Evolutionary conservation across 768 basidiomycete species (phyloP), one percentile per base, ranked within the genome.

Genomic region (Coprinopsis sp.): DNA sequence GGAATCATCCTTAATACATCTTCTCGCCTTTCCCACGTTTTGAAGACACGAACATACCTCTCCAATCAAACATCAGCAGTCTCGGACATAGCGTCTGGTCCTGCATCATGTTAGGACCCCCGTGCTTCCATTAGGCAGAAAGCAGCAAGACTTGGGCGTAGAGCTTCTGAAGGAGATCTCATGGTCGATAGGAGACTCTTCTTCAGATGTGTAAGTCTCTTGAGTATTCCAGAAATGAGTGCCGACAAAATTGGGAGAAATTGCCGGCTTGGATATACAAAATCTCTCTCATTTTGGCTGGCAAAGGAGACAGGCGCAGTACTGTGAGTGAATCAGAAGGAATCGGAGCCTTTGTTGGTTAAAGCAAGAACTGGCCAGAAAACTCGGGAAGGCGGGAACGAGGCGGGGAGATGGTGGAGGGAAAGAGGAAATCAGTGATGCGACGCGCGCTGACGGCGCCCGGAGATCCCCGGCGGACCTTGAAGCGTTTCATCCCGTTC

Each of bases 201-300:
- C 67, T 50, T 76, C 75, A 0, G 70, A 67, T 53, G 83, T 74
- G 60, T 89, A 89, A 51, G 64, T 73, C 60, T 87, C 82, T 61
- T 89, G 87, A 1, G 84, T 76, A 56, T 89, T 89, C 86, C 86
- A 91, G 54, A 87, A 89, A 56, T 90, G 87, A 0, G 85, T 78
- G 37, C 85, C 86, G 16, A 75, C 63, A 57, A 81, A 80, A 57
- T 90, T 89, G 16, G n/a, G 87, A 73, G 34, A 77, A 56, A 27
- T 69, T 60, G 46, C 87, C 87, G 0, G 84, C 84, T 62, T 90
- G 87, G 41, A 91, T 68, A 60, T 91, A 82, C 48, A 91, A 63
- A 51, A 89, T 87, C 58, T 91, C 87, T 57, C 75, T 80, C 87
- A 89, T 89, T 47, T 12, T 39, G 30, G 42, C 27, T 31, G n/a